phyloP scores from a whole-genome alignment of 1,284 basidiomycete genomes.

The Malassezia arunalokei region DNA sequence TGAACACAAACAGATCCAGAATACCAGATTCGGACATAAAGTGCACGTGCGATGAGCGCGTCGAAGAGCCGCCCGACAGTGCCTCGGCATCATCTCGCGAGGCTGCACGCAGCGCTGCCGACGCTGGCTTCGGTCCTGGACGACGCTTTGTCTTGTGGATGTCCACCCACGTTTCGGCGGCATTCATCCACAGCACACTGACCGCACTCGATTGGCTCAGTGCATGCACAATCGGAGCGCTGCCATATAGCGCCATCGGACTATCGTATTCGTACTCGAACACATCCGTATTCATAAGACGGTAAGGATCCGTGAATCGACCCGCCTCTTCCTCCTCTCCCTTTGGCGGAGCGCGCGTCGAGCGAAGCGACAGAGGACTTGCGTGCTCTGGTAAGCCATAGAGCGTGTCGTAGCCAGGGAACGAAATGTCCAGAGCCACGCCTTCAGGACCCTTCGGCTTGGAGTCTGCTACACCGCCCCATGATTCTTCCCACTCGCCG shows the following conservation, averaged over 20 bases:
- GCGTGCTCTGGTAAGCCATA: slow-evolving; percentile 97
- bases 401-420: slow-evolving; percentile 76
- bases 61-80: slow-evolving; percentile 5
- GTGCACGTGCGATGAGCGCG: slow-evolving; percentile 53
- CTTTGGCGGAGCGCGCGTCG: slow-evolving; percentile 24
- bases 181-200: slow-evolving; percentile 78
- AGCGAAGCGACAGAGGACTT: slow-evolving; percentile 70
- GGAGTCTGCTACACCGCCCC: slow-evolving; percentile 69
- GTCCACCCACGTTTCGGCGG: slow-evolving; percentile 91
- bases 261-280: slow-evolving; percentile 91
- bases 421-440: slow-evolving; percentile 78
- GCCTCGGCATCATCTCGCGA: not conserved
- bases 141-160: slow-evolving; percentile 50
- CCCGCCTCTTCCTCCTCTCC: slow-evolving; percentile 24
- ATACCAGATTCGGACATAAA: slow-evolving; percentile 97
- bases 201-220: slow-evolving; percentile 63
- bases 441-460: slow-evolving; percentile 99
- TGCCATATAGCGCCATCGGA: slow-evolving; percentile 62
- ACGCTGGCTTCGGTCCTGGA: not conserved
- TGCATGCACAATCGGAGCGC: slow-evolving; percentile 80
- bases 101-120: not conserved
- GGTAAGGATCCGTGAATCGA: slow-evolving; percentile 63
- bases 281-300: slow-evolving; percentile 89
- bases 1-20: slow-evolving; percentile 81
- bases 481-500: slow-evolving; percentile 73